These are phyloP conservation scores for Epichloe baconii DNA, from an alignment of 2,329 filamentous ascomycete genomes.

Conservation along the genomic window DNA sequence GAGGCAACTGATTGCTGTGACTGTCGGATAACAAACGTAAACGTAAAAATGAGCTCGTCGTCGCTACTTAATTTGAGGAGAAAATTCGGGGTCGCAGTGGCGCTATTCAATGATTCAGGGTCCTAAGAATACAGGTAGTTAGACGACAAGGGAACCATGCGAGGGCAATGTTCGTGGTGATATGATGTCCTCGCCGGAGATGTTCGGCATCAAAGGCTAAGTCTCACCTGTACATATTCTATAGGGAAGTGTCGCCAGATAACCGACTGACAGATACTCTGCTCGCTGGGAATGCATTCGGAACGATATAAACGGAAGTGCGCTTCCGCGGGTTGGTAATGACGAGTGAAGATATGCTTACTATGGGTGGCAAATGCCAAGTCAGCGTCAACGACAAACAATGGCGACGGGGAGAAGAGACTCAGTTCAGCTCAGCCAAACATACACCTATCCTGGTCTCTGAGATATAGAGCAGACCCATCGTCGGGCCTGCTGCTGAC, in stretches of 20 bases:
- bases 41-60: constrained; percentile 85
- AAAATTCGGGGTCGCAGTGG: constrained; percentile 50
- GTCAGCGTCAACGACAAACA: constrained; percentile 2
- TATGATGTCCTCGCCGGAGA: background rate
- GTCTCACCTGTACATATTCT: constrained; percentile 78
- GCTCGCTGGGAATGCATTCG: constrained; percentile 79
- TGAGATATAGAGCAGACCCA: constrained; percentile 64
- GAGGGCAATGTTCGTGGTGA: background rate
- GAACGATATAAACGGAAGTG: constrained; percentile 62
- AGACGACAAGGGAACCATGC: background rate
- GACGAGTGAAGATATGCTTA: constrained; percentile 73
- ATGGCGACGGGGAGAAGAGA: constrained; percentile 8
- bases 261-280: constrained; percentile 63
- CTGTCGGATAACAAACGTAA: constrained; percentile 70
- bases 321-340: constrained; percentile 71
- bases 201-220: constrained; percentile 8
- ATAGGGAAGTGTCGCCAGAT: constrained; percentile 61
- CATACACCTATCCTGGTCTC: constrained; percentile 86
- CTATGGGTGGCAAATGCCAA: constrained; percentile 30
- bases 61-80: constrained; percentile 79
- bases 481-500: constrained; percentile 83
- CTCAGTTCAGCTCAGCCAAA: constrained; percentile 9
- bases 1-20: constrained; percentile 31
- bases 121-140: constrained; percentile 42
- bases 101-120: constrained; percentile 45